Evolutionary conservation across 1,139 yeast genomes (phyloP).

Genomic region (Yamadazyma spencermartinsiae): DNA sequence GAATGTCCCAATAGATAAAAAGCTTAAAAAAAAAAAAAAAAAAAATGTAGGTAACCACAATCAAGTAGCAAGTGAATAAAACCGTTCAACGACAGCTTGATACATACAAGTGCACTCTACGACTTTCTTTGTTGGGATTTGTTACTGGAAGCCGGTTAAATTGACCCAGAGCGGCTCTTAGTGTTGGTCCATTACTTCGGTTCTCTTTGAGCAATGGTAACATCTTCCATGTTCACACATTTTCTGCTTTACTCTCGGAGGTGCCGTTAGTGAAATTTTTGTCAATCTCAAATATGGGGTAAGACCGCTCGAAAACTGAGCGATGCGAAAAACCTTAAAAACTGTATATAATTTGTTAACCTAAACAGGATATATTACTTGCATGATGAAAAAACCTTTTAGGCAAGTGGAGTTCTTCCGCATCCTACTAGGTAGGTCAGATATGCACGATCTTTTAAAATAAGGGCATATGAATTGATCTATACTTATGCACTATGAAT

Average conservation of each 20-base stretch:
- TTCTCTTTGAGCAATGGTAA: neutral
- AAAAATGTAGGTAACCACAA: conserved; percentile 1
- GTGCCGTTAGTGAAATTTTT: neutral
- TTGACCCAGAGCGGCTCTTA: neutral
- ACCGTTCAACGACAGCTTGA: neutral
- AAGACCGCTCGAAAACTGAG: neutral
- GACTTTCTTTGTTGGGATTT: neutral
- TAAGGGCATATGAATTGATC: conserved; percentile 11
- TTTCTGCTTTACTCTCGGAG: no score
- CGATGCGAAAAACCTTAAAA: neutral
- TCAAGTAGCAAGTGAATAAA: neutral
- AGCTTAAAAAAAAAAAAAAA: neutral
- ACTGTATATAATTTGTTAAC: conserved; percentile 2
- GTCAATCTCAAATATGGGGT: conserved; percentile 3
- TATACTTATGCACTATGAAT: no score
- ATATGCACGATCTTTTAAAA: conserved; percentile 5
- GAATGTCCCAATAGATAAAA: neutral
- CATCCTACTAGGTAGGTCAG: conserved; percentile 25
- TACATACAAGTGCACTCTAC: neutral
- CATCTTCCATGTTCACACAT: neutral
- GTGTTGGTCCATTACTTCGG: no score
- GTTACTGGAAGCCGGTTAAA: no score
- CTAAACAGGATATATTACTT: conserved; percentile 22
- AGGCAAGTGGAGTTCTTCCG: conserved; percentile 21
- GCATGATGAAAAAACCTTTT: conserved; percentile 20